phyloP scores from a whole-genome alignment of 352 stramenopile genomes.

The Pythium utonaiense region DNA sequence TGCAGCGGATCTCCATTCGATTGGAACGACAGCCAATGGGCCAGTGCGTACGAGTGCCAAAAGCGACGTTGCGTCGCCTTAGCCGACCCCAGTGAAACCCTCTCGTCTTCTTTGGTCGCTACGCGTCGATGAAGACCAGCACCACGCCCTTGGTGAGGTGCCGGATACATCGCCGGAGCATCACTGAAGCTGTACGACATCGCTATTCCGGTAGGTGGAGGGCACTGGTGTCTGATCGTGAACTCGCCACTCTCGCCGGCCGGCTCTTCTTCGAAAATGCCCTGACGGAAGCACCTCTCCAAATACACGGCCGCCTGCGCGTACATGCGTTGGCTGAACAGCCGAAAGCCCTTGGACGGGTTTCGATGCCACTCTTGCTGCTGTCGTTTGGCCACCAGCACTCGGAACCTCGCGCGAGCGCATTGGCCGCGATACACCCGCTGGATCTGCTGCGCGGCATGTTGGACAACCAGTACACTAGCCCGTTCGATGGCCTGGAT shows the following conservation, averaged over 20 bases:
- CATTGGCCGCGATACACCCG: constrained; percentile 40
- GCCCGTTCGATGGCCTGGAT: constrained; percentile 21
- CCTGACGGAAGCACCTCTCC: constrained; percentile 46
- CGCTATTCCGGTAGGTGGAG: constrained; percentile 23
- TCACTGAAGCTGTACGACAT: constrained; percentile 58
- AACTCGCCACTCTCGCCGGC: too few relatives aligned
- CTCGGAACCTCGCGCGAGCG: constrained; percentile 32
- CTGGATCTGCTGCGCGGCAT: constrained; percentile 37
- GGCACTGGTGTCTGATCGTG: neutral
- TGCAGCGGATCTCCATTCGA: constrained; percentile 40
- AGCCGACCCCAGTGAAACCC: neutral
- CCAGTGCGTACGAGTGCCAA: constrained; percentile 53
- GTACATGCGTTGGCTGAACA: constrained; percentile 36
- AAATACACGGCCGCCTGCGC: constrained; percentile 43
- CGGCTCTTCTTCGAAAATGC: constrained; percentile 24
- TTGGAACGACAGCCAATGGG: constrained; percentile 52
- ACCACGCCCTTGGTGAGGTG: neutral
- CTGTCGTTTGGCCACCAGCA: constrained; percentile 27
- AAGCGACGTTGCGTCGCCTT: constrained; percentile 32
- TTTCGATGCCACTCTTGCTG: constrained; percentile 49
- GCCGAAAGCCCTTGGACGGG: constrained; percentile 41
- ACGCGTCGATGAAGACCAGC: neutral
- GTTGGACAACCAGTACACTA: constrained; percentile 18
- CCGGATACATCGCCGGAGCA: constrained; percentile 10
- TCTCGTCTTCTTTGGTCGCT: constrained; percentile 6